phyloP scores from a whole-genome alignment of 257 asterid genomes.

The Solanum chmielewskii region DNA sequence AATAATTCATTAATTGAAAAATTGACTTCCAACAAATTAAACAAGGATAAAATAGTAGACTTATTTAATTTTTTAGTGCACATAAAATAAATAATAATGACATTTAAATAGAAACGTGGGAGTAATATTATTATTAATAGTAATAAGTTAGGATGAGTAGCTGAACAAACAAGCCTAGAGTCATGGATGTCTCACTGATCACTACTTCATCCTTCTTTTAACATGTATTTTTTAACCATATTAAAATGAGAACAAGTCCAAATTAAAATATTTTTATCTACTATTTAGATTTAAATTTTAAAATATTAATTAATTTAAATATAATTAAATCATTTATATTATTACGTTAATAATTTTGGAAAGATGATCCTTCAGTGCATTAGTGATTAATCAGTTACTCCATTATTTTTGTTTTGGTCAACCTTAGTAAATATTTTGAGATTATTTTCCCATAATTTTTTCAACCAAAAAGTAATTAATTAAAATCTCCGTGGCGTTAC shows the following conservation, averaged over 20 bases:
- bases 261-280: not conserved
- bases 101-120: no score
- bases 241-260: not conserved
- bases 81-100: no score
- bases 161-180: not conserved
- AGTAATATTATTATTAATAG: not conserved
- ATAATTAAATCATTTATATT: no score
- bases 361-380: not conserved
- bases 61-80: no score
- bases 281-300: no score
- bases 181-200: not conserved
- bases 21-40: no score
- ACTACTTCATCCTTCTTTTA: not conserved
- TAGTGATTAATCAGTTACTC: not conserved
- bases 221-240: not conserved
- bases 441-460: not conserved
- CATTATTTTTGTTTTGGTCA: not conserved
- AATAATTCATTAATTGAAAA: no score
- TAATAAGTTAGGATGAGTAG: not conserved
- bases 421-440: not conserved
- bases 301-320: not conserved
- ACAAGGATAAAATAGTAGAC: no score
- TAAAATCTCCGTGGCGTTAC: not conserved
- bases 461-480: not conserved
- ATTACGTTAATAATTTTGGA: not conserved